Conservation (phyloP, 2,329 filamentous ascomycete species). For the Neonectria magnoliae region DNA sequence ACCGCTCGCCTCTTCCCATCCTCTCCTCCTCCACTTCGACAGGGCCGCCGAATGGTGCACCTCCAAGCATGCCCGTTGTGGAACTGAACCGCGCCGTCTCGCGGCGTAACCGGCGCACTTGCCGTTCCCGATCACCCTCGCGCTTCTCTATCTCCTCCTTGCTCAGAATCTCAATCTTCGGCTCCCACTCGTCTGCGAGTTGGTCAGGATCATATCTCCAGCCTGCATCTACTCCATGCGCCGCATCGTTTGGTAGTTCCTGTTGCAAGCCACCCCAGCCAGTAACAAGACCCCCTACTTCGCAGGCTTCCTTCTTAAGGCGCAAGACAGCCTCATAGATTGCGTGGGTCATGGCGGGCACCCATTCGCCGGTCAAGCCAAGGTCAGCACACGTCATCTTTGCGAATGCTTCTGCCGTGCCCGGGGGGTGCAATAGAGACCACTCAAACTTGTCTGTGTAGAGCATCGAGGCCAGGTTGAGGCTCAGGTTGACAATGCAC, state of each 20-base stretch:
- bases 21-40: slow-evolving; percentile 75
- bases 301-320: slow-evolving; percentile 95
- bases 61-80: slow-evolving; percentile 81
- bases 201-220: slow-evolving; percentile 97
- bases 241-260: slow-evolving; percentile 90
- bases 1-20: slow-evolving; percentile 90
- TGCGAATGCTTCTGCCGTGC: slow-evolving; percentile 91
- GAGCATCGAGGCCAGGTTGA: slow-evolving; percentile 89
- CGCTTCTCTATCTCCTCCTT: slow-evolving; percentile 98
- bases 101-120: slow-evolving; percentile 84
- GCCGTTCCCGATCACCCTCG: slow-evolving; percentile 91
- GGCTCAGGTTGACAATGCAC: slow-evolving; percentile 89
- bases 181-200: slow-evolving; percentile 85
- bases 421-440: slow-evolving; percentile 91
- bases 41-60: slow-evolving; percentile 71
- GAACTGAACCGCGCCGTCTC: slow-evolving; percentile 95
- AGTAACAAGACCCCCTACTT: slow-evolving; percentile 86
- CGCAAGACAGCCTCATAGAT: slow-evolving; percentile 95
- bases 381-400: slow-evolving; percentile 93
- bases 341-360: slow-evolving; percentile 91
- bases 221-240: slow-evolving; percentile 82
- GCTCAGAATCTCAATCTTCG: slow-evolving; percentile 81
- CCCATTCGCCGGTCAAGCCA: slow-evolving; percentile 90
- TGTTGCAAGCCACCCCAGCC: slow-evolving; percentile 68
- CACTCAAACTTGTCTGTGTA: slow-evolving; percentile 99